phyloP scores from a whole-genome alignment of 148 eudicot genomes.

The Salicornia ramosissima region DNA sequence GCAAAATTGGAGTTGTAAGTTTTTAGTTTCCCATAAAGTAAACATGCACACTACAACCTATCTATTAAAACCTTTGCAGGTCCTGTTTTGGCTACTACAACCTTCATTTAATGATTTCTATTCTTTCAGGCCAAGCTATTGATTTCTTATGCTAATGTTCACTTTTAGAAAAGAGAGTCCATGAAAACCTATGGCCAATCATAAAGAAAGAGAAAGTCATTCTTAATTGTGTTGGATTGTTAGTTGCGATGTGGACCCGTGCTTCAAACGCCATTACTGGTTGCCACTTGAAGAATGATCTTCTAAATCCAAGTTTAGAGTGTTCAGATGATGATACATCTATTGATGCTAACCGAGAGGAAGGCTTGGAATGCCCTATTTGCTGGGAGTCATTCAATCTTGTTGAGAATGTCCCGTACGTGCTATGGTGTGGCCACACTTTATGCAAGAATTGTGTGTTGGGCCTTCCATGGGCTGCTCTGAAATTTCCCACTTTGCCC shows the following conservation, averaged over 20 bases:
- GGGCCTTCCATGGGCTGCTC: slow-evolving; percentile 57
- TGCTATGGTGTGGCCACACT: slow-evolving; percentile 66
- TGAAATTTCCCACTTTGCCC: slow-evolving; percentile 47
- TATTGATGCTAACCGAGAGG: slow-evolving; percentile 39
- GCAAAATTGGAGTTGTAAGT: not conserved
- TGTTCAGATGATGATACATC: slow-evolving; percentile 59
- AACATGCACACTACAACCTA: too few species aligned
- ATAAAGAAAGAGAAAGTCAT: slow-evolving; percentile 10
- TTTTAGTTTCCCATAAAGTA: not conserved
- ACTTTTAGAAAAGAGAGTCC: slow-evolving; percentile 6
- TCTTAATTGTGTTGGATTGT: slow-evolving; percentile 2
- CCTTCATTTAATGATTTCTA: not conserved
- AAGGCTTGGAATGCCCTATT: slow-evolving; percentile 57
- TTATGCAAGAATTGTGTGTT: slow-evolving; percentile 55
- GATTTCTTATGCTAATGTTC: slow-evolving; percentile 6
- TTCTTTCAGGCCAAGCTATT: slow-evolving; percentile 24
- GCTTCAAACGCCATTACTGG: slow-evolving; percentile 39
- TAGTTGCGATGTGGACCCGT: slow-evolving; percentile 40
- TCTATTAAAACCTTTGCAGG: not conserved
- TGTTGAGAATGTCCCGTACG: slow-evolving; percentile 63
- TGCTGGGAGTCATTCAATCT: slow-evolving; percentile 66
- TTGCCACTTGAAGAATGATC: slow-evolving; percentile 29
- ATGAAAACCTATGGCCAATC: slow-evolving; percentile 6
- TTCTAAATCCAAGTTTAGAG: slow-evolving; percentile 29
- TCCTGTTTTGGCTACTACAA: not conserved